phyloP scores from a whole-genome alignment of 148 eudicot species.

The Bassia scoparia region DNA sequence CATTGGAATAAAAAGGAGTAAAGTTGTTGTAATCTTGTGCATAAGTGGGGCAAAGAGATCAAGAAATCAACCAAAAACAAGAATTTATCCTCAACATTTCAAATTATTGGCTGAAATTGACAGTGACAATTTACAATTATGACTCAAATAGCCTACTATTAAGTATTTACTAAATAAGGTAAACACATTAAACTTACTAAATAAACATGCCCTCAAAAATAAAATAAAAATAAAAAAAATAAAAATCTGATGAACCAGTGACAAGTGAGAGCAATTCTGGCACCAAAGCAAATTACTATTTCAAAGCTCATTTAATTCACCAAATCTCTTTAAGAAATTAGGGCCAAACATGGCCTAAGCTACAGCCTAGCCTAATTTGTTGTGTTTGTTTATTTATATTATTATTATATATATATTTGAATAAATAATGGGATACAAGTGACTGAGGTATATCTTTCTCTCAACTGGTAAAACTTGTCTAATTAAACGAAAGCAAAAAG shows the following conservation, averaged over 20 bases:
- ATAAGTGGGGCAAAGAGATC: too few species aligned
- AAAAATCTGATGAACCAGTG: not conserved
- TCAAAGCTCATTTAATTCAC: not conserved
- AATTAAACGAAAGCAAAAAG: too few species aligned
- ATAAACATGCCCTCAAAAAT: not conserved
- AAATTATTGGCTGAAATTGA: not conserved
- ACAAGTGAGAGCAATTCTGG: not conserved
- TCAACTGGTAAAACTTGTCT: too few species aligned
- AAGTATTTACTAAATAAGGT: not conserved
- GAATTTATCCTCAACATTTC: too few species aligned
- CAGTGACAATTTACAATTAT: not conserved
- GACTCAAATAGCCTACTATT: not conserved
- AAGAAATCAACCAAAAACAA: too few species aligned
- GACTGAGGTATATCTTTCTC: too few species aligned
- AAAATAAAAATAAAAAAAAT: too few species aligned
- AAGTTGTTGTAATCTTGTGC: too few species aligned
- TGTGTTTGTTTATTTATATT: not conserved
- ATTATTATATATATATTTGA: not conserved
- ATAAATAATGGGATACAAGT: too few species aligned
- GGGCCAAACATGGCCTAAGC: not conserved
- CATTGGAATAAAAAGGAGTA: too few species aligned
- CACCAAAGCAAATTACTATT: slow-evolving; percentile 6
- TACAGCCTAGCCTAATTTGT: not conserved
- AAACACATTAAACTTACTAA: not conserved
- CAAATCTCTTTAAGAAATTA: not conserved